Evolutionary conservation across 2,329 filamentous ascomycete species (phyloP), one percentile per base, ranked within the genome.

Genomic region (Penicillium sp.): DNA sequence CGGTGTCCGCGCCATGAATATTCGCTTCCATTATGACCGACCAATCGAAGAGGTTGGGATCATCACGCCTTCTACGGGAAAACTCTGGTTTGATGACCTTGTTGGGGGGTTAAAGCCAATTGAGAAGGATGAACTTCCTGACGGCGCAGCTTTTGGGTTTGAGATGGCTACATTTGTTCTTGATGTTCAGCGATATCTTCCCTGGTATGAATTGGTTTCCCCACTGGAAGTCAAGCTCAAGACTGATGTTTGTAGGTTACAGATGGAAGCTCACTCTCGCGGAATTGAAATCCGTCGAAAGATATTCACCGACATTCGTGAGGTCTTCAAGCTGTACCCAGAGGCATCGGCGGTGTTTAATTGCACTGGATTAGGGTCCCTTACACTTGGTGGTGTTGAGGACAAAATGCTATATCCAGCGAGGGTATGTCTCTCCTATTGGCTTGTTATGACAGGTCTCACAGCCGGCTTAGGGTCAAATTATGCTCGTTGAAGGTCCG

Each of bases 161-260:
- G 54, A 56, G 47, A 56, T 56, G 54, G 47, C 54, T 48, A 24
- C 54, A 46, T 56, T 56, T 51, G 54, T 56, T 50, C 38, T 56
- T 51, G 54, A 56, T 51, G 54, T 56, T 56, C 54, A 56, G 40
- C 47, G 54, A 50, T 56, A 56, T 51, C 54, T 56, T 47, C 54
- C 54, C 47, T 56, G 54, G 54, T 51, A 56, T 46, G 26, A 38
- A 49, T 35, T 56, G 20, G 47, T 46, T 50, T 51, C 16, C 14
- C 18, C 14, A 38, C 52, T 42, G 40, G 51, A 11, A 52, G 35
- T 42, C 40, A 53, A 47, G 51, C 42, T 53, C 26, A 46, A 21
- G 42, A 24, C 30, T 48, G 45, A 55, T 35, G 20, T 21, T 30
- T 50, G 26, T 51, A 56, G 54, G 54, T 40, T 56, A 47, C 54